Conservation (phyloP, 768 basidiomycete genomes). For the Boletus coccyginus region DNA sequence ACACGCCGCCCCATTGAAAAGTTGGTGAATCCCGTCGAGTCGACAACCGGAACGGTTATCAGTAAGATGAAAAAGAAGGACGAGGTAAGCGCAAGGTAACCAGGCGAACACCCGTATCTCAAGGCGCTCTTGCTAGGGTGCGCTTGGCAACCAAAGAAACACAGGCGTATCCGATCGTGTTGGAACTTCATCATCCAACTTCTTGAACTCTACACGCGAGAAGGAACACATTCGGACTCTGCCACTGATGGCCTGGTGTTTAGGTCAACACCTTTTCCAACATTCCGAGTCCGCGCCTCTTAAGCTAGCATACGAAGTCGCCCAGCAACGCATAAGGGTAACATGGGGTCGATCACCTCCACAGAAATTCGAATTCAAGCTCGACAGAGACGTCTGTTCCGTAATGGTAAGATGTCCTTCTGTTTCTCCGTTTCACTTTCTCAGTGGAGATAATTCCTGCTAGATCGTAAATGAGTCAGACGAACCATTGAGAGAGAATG, state of each 20-base stretch:
- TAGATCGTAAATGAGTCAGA: conserved; percentile 25
- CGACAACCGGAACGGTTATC: not conserved
- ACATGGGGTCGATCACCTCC: conserved; percentile 7
- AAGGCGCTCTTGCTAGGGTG: conserved; percentile 7
- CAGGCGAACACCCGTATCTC: not conserved
- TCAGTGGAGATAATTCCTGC: not conserved
- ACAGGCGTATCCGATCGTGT: conserved; percentile 14
- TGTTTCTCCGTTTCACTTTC: not conserved
- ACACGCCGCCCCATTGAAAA: not conserved
- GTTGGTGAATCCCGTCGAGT: conserved; percentile 4
- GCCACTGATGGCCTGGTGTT: conserved; percentile 28
- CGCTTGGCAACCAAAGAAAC: not conserved
- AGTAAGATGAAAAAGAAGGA: conserved; percentile 26
- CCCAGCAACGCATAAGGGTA: conserved; percentile 9
- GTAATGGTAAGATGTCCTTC: conserved; percentile 12
- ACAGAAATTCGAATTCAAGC: conserved; percentile 13
- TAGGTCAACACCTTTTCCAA: conserved; percentile 22
- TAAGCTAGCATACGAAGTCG: conserved; percentile 12
- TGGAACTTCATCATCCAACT: conserved; percentile 28
- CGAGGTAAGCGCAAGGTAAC: conserved; percentile 17
- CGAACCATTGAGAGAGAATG: conserved; percentile 7
- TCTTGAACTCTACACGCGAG: conserved; percentile 17
- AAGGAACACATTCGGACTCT: conserved; percentile 5
- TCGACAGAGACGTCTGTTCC: conserved; percentile 11
- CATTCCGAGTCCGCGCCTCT: conserved; percentile 12